phyloP scores from a whole-genome alignment of 331 rosid genomes.

The Cydonia oblonga region DNA sequence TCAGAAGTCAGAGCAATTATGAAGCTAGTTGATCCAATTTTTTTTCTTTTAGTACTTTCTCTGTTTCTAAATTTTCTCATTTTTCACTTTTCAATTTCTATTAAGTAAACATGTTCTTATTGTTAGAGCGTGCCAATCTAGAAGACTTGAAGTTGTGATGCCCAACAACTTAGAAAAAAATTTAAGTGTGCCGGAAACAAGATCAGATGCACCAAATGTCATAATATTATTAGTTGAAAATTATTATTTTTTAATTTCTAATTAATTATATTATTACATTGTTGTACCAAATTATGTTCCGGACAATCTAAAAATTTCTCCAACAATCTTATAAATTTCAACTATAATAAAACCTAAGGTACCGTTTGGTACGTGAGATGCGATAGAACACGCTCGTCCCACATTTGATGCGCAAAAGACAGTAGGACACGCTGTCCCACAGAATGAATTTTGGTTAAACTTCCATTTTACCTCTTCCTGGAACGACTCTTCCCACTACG shows the following conservation, averaged over 20 bases:
- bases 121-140: background rate
- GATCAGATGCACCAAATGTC: no score
- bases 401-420: no score
- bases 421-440: no score
- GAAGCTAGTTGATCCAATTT: background rate
- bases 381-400: fast-evolving
- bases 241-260: no score
- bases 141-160: background rate
- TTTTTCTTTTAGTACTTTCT: no score
- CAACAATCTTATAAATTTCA: background rate
- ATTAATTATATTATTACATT: no score
- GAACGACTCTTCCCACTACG: fast-evolving
- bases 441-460: no score
- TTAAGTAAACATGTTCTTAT: background rate
- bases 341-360: background rate
- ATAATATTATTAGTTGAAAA: no score
- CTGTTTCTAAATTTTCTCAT: background rate
- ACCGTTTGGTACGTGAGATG: no score
- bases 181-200: no score
- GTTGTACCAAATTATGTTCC: no score
- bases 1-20: background rate
- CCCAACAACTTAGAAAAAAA: background rate
- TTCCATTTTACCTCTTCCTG: fast-evolving
- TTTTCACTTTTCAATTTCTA: background rate
- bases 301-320: no score